Percentiles rank a stretch among this genome's conserved stretches.
phyloP scores from a whole-genome alignment of 2,329 filamentous ascomycete species.

The Sporothrix brasiliensis region DNA sequence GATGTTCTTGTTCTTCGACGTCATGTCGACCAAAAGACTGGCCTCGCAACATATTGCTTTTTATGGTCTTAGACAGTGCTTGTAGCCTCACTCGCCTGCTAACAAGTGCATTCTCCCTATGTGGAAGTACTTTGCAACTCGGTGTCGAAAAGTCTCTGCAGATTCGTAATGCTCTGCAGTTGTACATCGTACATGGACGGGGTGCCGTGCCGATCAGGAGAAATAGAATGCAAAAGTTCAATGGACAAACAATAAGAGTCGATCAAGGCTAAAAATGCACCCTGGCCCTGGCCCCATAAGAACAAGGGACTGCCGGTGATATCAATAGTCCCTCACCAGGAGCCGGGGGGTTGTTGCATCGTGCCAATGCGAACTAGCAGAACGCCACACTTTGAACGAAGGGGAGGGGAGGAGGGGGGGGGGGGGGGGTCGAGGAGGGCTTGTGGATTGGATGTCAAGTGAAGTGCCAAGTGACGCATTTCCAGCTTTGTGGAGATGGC shows the following conservation, averaged over 20 bases:
- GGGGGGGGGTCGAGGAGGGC: neutral
- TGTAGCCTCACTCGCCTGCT: too few species aligned
- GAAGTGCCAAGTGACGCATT: neutral
- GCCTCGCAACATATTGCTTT: slow-evolving; percentile 13
- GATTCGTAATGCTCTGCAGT: slow-evolving; percentile 5
- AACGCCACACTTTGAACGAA: slow-evolving; percentile 23
- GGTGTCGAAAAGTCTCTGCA: neutral
- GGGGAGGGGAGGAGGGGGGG: neutral
- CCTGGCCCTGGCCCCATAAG: neutral
- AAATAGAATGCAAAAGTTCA: neutral
- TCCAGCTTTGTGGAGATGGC: slow-evolving; percentile 13
- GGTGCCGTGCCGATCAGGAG: slow-evolving; percentile 17
- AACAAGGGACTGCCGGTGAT: slow-evolving; percentile 2
- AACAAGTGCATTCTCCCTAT: too few species aligned
- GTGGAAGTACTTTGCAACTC: neutral
- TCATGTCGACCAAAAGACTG: neutral
- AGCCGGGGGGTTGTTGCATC: slow-evolving; percentile 3
- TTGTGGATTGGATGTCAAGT: neutral
- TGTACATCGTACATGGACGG: too few species aligned
- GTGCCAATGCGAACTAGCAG: slow-evolving; percentile 19
- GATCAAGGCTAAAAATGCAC: neutral
- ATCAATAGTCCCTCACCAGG: slow-evolving; percentile 9
- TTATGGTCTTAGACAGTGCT: neutral
- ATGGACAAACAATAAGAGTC: neutral
- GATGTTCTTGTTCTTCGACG: too few species aligned